Evolutionary conservation across 306 rosid species (phyloP).

Genomic region (Sicyos edulis): DNA sequence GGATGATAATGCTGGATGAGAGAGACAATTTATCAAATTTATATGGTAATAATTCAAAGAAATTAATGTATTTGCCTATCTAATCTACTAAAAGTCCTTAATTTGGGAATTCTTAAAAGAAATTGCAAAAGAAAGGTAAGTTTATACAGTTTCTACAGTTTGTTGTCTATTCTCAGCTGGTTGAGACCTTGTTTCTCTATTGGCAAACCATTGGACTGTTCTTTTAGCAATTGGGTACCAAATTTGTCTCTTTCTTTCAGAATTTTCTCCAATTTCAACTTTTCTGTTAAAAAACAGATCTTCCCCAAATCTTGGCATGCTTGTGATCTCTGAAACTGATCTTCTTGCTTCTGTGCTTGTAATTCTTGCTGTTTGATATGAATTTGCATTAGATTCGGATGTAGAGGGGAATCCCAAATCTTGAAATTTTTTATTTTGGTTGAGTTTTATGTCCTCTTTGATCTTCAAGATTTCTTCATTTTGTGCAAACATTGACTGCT

Average conservation of each 20-base stretch:
- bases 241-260: conserved; percentile 56
- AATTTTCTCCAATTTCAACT: conserved; percentile 26
- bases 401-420: conserved; percentile 15
- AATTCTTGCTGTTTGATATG: conserved; percentile 29
- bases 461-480: conserved; percentile 41
- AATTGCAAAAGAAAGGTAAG: background rate
- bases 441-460: conserved; percentile 56
- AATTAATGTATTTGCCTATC: background rate
- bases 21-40: background rate
- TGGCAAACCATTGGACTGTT: conserved; percentile 91
- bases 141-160: conserved; percentile 43
- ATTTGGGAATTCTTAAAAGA: background rate
- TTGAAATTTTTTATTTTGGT: conserved; percentile 29
- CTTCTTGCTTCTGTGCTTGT: conserved; percentile 29
- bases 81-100: background rate
- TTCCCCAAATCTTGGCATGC: conserved; percentile 47
- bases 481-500: background rate
- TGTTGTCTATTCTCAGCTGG: conserved; percentile 24
- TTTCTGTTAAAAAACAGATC: conserved; percentile 25
- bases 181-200: conserved; percentile 62
- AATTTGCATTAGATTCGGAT: conserved; percentile 20
- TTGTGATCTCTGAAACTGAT: conserved; percentile 78
- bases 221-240: conserved; percentile 85
- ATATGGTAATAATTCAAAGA: conserved; percentile 1
- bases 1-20: too few relatives aligned